phyloP scores from a whole-genome alignment of 176 grass and related monocot genomes.

The Calamus simplicifolius region DNA sequence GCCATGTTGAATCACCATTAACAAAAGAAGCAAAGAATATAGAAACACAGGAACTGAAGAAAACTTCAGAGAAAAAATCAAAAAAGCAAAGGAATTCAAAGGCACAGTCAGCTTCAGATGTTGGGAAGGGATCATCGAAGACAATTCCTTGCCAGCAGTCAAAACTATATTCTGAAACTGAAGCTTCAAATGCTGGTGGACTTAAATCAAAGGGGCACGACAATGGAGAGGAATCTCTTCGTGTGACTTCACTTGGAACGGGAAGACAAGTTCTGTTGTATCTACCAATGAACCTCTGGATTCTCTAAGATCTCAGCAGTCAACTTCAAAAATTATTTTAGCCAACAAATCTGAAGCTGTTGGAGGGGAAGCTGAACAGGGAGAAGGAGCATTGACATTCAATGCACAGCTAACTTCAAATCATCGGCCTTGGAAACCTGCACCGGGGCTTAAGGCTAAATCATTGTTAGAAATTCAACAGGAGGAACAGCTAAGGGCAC shows the following conservation, averaged over 20 bases:
- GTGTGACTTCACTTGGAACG: slow-evolving; percentile 26
- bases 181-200: slow-evolving; percentile 35
- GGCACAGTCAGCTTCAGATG: slow-evolving; percentile 39
- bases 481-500: slow-evolving; percentile 69
- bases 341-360: slow-evolving; percentile 37
- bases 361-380: slow-evolving; percentile 29
- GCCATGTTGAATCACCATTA: slow-evolving; percentile 13
- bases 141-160: slow-evolving; percentile 25
- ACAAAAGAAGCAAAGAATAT: slow-evolving; percentile 30
- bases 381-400: slow-evolving; percentile 30
- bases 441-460: slow-evolving; percentile 69
- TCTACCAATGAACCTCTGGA: slow-evolving; percentile 4
- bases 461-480: slow-evolving; percentile 91
- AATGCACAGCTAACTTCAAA: slow-evolving; percentile 30
- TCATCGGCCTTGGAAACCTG: slow-evolving; percentile 66
- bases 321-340: slow-evolving; percentile 19
- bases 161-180: slow-evolving; percentile 38
- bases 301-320: slow-evolving; percentile 19
- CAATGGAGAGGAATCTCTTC: slow-evolving; percentile 23
- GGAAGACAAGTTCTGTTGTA: slow-evolving; percentile 20
- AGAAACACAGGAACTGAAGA: slow-evolving; percentile 55
- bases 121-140: slow-evolving; percentile 46
- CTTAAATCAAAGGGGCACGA: slow-evolving; percentile 37
- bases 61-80: slow-evolving; percentile 75
- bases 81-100: slow-evolving; percentile 74